Base-by-base conservation (phyloP, 441 rosid genomes). In the Hura crepitans region DNA sequence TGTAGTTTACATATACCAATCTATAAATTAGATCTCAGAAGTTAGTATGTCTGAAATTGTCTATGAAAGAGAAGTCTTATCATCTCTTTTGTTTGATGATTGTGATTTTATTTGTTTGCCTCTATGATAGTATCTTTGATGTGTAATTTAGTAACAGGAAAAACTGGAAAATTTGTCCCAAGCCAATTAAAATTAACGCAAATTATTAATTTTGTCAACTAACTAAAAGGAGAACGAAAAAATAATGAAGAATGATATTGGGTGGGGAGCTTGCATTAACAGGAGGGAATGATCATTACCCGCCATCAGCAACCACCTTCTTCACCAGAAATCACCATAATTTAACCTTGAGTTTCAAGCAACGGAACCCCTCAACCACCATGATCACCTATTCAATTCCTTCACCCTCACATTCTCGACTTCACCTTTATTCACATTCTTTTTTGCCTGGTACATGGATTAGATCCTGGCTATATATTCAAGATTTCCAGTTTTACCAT, bases 261-360 rank as follows among this genome's bases (percentile, higher is more conserved):
- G 65, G 65, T 71, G 37, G 25, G 64, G 72, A 74, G 49, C 31
- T 65, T 33, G 73, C 56, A 58, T 69, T 68, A 73, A 67, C 45
- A 71, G 80, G 79, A 69, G 77, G 63, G 77, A 70, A 75, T 82
- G 82, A 85, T 82, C 81, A 81, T 72, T 81, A 81, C 78, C 82
- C 71, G 51, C 80, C 87, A 78, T 56, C 82, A 62, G 72, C 81
- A 77, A 68, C 89, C 72, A 75, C 83, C 82, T 75, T 74, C 53
- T 65, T 67, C 76, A 77, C 77, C 82, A 77, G 67, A 82, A 75
- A 68, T 71, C 46, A 54, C 78, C 72, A 73, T 78, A 42, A 81
- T 80, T 65, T 57, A 75, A 22, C 70, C 87, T 82, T 85, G 76
- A 71, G 30, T 49, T 64, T 70, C 83, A 89, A 89, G 92, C 68